Evolutionary conservation across 2,329 filamentous ascomycete species (phyloP), one percentile per base, ranked within the genome.

Genomic region (Xylaria sp.): DNA sequence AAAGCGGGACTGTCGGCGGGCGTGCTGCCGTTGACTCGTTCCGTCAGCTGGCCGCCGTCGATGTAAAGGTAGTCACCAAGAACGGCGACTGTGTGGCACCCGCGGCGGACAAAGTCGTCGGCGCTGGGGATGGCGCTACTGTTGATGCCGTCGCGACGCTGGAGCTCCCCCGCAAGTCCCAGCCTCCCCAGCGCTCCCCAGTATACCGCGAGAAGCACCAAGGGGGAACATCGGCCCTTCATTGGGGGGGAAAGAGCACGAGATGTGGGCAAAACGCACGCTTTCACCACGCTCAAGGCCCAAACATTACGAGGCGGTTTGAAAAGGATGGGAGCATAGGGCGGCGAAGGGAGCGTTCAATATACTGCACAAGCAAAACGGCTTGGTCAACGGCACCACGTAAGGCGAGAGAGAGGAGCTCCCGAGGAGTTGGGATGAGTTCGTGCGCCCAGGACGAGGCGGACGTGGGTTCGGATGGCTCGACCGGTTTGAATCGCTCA

Each of bases 11-110:
- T 67, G 44, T 58, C 57, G 25, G 69, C 61, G 1, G 67, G 58
- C 31, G 59, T 47, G 19, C 66, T 69, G 5, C 70, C 73, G 25
- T 73, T 66, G 48, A 65, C 58, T 10, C 64, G 64, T 33, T 71
- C 68, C 2, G 69, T 74, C 2, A 76, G 53, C 59, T 75, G 71
- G 15, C 77, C 77, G 44, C 76, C 76, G 56, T 79, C 76, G 47
- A 78, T 72, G 53, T 77, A 79, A 37, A 75, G 62, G 46, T 76
- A 76, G 55, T 77, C 71, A 9, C 75, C 75, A 11, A 78, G 55
- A n/a, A 74, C 71, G 46, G 72, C 70, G 19, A 70, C 70, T 1
- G 59, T 65, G 15, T 58, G 54, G 19, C 56, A 63, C 8, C 41
- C 55, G 21, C 58, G 64, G 37, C 64, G 63, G 33, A 71, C 46